A percentile compares a stretch with the other conserved stretches of the same genome.
Evolutionary conservation across 345 rosid genomes (phyloP).

Genomic region (Populus simonii): DNA sequence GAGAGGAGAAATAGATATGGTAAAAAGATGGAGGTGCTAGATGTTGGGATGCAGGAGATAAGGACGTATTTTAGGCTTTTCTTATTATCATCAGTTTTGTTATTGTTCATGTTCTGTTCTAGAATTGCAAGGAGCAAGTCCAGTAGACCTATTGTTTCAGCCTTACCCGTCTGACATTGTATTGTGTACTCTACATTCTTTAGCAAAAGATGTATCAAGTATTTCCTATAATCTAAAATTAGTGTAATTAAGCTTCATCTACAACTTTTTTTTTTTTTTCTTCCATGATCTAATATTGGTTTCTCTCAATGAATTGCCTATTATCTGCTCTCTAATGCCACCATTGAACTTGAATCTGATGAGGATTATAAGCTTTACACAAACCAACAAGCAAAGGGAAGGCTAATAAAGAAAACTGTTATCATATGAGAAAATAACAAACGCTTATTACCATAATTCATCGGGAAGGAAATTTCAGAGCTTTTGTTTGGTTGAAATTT

Average conservation of each 20-base stretch:
- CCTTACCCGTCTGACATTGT: slow-evolving; percentile 7
- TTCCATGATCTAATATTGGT: neutral
- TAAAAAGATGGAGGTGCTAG: slow-evolving; percentile 84
- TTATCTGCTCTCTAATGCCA: neutral
- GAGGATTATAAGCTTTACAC: neutral
- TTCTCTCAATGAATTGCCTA: neutral
- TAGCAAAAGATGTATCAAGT: neutral
- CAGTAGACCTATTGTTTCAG: slow-evolving; percentile 51
- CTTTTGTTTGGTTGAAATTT: neutral
- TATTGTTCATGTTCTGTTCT: slow-evolving; percentile 93
- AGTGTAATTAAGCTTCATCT: slow-evolving; percentile 1
- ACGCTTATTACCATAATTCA: too few species aligned
- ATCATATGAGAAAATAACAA: neutral
- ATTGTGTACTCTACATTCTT: slow-evolving; percentile 9
- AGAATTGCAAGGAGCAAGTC: slow-evolving; percentile 79
- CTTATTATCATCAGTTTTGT: slow-evolving; percentile 72
- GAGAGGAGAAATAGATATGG: slow-evolving; percentile 77
- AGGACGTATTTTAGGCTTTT: slow-evolving; percentile 95
- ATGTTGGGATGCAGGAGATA: slow-evolving; percentile 93
- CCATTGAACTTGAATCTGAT: neutral
- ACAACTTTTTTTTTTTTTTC: too few species aligned
- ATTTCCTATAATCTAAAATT: slow-evolving; percentile 1
- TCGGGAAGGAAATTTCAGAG: too few species aligned
- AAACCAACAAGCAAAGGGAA: neutral
- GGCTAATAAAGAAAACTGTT: neutral